phyloP scores from a whole-genome alignment of 176 grass and related monocot genomes.

The Rhynchospora pubera region DNA sequence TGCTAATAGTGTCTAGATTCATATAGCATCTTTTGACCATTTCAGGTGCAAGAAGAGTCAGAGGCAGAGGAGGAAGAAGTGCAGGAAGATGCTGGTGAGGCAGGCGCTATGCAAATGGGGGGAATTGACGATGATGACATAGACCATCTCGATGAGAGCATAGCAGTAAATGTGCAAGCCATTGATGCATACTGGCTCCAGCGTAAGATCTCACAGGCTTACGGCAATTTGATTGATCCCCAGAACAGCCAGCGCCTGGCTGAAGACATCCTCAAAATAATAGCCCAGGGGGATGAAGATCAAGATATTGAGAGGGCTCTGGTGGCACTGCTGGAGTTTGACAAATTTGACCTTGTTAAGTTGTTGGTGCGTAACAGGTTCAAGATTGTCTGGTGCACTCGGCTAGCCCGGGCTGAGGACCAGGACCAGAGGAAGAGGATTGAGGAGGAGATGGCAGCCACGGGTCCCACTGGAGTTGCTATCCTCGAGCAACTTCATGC shows the following conservation, averaged over 20 bases:
- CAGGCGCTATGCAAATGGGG: constrained; percentile 80
- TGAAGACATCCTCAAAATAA: constrained; percentile 81
- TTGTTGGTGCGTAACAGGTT: constrained; percentile 66
- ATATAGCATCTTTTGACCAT: not conserved
- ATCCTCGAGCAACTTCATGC: constrained; percentile 94
- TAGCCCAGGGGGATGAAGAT: constrained; percentile 60
- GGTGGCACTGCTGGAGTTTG: constrained; percentile 79
- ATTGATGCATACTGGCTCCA: constrained; percentile 99
- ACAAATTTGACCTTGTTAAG: constrained; percentile 94
- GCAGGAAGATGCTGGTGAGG: constrained; percentile 36
- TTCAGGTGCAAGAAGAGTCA: constrained; percentile 89
- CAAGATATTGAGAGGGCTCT: constrained; percentile 80
- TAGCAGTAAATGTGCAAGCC: constrained; percentile 80
- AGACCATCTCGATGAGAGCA: constrained; percentile 51
- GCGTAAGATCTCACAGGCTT: constrained; percentile 85
- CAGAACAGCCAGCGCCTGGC: constrained; percentile 81
- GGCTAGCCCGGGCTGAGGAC: constrained; percentile 74
- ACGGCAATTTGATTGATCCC: constrained; percentile 61
- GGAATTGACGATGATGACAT: constrained; percentile 70
- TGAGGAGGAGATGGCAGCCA: constrained; percentile 75
- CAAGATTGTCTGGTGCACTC: constrained; percentile 99
- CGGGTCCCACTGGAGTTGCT: constrained; percentile 35
- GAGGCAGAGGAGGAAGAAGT: constrained; percentile 75
- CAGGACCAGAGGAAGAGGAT: constrained; percentile 75
- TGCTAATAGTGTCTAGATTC: not conserved